Evolutionary conservation across 2,329 filamentous ascomycete species (phyloP).

Genomic region (Elsinoe fawcettii): DNA sequence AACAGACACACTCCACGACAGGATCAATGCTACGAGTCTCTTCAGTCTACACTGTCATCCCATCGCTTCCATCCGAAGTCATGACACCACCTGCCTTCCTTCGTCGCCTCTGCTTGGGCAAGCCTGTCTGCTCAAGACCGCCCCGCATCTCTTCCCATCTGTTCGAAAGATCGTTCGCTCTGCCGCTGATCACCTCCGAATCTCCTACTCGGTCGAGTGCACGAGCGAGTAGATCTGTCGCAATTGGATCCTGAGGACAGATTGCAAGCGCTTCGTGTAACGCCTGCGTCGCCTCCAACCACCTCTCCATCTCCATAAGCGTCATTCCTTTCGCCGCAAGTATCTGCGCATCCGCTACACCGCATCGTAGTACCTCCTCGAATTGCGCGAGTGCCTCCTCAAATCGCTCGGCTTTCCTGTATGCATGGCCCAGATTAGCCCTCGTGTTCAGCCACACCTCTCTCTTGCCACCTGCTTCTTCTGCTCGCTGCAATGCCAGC

Average conservation of each 20-base stretch:
- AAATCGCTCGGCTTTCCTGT: slow-evolving; percentile 62
- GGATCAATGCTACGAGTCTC: not conserved
- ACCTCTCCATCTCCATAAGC: slow-evolving; percentile 65
- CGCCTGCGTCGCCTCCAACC: slow-evolving; percentile 69
- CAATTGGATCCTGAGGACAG: slow-evolving; percentile 70
- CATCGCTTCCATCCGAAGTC: not conserved
- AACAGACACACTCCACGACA: no score
- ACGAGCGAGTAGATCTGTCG: slow-evolving; percentile 67
- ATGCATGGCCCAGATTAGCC: slow-evolving; percentile 83
- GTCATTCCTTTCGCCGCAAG: slow-evolving; percentile 81
- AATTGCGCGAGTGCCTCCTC: slow-evolving; percentile 71
- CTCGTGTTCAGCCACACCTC: slow-evolving; percentile 77
- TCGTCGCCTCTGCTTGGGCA: not conserved
- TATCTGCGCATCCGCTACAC: slow-evolving; percentile 64
- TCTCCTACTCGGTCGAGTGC: slow-evolving; percentile 57
- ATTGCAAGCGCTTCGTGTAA: slow-evolving; percentile 80
- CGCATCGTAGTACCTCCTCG: slow-evolving; percentile 75
- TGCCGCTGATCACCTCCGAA: slow-evolving; percentile 14
- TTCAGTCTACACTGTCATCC: not conserved
- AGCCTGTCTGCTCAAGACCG: slow-evolving; percentile 1
- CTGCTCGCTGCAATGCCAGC: slow-evolving; percentile 67
- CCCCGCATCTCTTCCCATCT: slow-evolving; percentile 10
- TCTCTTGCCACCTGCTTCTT: slow-evolving; percentile 68
- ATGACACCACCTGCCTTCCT: slow-evolving; percentile 7
- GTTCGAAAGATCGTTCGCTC: not conserved